Conservation (phyloP, 148 eudicot genomes). For the Polygonum maritimum region DNA sequence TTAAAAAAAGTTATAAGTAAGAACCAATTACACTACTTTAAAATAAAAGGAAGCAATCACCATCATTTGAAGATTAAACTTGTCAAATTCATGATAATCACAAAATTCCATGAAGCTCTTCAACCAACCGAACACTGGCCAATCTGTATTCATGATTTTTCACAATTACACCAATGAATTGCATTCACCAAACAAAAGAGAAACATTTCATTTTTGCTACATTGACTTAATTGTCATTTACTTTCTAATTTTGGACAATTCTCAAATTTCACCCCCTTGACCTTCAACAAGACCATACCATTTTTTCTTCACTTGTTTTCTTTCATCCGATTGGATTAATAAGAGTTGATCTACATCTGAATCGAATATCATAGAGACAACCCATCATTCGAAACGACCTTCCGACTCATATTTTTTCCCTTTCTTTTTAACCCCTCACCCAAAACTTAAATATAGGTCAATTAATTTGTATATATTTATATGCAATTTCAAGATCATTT, state of each 20-base stretch:
- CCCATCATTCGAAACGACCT: no score
- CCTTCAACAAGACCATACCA: neutral
- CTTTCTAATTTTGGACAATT: neutral
- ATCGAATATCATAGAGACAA: no score
- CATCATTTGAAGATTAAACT: no score
- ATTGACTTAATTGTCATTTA: neutral
- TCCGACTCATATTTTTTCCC: no score
- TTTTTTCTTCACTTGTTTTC: neutral
- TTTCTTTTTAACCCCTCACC: neutral
- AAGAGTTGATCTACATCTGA: no score
- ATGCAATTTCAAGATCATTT: neutral
- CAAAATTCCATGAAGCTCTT: neutral
- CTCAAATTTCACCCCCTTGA: neutral
- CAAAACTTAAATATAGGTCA: neutral
- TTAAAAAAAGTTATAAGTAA: no score
- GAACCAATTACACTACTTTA: no score
- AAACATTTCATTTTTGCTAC: neutral
- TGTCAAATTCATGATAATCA: no score
- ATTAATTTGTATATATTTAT: slow-evolving; percentile 2
- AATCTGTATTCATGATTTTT: neutral
- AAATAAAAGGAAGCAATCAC: no score
- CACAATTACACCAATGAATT: neutral
- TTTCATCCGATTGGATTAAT: no score
- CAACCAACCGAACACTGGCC: neutral
- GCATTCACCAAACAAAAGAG: neutral